Evolutionary conservation across 2,329 filamentous ascomycete genomes (phyloP).

Genomic region (Penicillium sp.): DNA sequence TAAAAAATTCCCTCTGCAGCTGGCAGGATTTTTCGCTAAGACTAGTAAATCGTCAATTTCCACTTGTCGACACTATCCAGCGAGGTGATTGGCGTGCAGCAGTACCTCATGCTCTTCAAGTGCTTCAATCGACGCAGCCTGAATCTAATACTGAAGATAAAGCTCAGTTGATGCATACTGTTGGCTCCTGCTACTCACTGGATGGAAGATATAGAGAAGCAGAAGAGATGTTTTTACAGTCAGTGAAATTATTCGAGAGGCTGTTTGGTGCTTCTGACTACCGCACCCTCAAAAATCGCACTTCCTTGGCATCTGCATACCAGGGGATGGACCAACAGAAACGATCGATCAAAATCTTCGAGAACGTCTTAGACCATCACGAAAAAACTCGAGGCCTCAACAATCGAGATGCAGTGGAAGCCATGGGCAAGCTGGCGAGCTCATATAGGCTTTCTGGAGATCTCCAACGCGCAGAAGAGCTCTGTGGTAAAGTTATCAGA

Average conservation of each 20-base stretch:
- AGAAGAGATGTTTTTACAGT: background rate
- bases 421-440: background rate
- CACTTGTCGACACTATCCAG: conserved; percentile 9
- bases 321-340: background rate
- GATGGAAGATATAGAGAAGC: conserved; percentile 28
- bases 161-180: background rate
- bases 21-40: conserved; percentile 1
- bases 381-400: background rate
- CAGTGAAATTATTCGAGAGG: background rate
- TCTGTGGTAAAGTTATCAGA: background rate
- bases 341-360: background rate
- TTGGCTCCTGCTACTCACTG: conserved; percentile 14
- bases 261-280: background rate
- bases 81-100: conserved; percentile 23
- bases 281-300: background rate
- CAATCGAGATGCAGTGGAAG: background rate
- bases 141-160: conserved; percentile 4
- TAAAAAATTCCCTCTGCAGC: background rate
- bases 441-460: background rate
- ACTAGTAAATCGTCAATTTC: background rate
- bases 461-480: background rate
- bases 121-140: background rate
- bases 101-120: conserved; percentile 26
- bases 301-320: background rate
- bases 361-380: background rate